Base-by-base conservation (phyloP, 495 filamentous ascomycete genomes). In the Parachaetomium inaequale region DNA sequence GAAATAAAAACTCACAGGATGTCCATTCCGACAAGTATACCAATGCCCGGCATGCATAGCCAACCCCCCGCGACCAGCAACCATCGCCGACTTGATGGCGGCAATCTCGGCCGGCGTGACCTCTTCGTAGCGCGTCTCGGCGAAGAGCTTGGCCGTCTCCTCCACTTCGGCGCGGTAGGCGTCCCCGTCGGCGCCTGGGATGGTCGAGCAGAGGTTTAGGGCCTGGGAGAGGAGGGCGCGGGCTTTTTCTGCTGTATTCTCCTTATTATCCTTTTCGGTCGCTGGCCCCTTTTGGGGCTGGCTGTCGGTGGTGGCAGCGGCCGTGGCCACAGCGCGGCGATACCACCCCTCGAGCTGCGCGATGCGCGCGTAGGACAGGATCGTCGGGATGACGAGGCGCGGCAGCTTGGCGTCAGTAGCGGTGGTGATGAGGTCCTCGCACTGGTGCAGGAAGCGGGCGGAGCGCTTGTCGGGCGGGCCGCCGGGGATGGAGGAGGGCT, bases 41-140 rank as follows among this genome's bases (percentile, higher is more conserved):
- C 71, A 75, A 57, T 75, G 73, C 17, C 73, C 73, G 14, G 68
- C 66, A 60, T 75, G 70, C 23, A 68, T 72, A 1, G 58, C 54
- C n/a, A 75, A 61, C 14, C 71, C 73, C 2, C 28, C 19, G 10
- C 51, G 47, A 2, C 73, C 71, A 21, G 55, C 59, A n/a, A 75
- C 69, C 73, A 75, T 75, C 4, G 72, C 70, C 32, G 25, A 8
- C 59, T 73, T 72, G 61, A 75, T 66, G 5, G 67, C 63, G 0
- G 45, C 52, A 52, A 72, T 59, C 62, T 75, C 73, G 34, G 73
- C 67, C n/a, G 58, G 55, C 12, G 66, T 68, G 21, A 75, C 66
- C 12, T 63, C 28, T 32, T 66, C 62, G 57, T 75, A 75, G 42
- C 67, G 58, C 51, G 64, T 34, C 23, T 55, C 58, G 25, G 45